These are phyloP conservation scores for Skeletonema marinoi DNA, from an alignment of 108 stramenopile species.

Conservation along the genomic window DNA sequence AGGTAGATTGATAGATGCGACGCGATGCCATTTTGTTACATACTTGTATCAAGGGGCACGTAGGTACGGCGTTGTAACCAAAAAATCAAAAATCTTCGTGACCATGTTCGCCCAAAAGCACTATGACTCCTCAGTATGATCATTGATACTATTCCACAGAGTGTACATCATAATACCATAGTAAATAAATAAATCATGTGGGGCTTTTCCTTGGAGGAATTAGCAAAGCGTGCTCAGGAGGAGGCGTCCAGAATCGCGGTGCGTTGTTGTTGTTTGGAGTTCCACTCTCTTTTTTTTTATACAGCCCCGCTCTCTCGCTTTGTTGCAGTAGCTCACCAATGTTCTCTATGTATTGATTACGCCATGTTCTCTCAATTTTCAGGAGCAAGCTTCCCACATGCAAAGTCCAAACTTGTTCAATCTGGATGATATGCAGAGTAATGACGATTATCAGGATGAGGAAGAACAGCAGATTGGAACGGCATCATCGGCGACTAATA, in stretches of 20 bases:
- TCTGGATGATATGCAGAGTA: background rate
- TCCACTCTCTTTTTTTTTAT: background rate
- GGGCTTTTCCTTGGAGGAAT: conserved; percentile 67
- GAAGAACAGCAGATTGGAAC: background rate
- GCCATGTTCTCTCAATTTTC: background rate
- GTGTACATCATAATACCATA: background rate
- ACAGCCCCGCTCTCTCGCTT: background rate
- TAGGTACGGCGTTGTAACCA: too few relatives aligned
- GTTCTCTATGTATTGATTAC: background rate
- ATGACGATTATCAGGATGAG: background rate
- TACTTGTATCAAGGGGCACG: too few relatives aligned
- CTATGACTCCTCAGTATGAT: background rate
- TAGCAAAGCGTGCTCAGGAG: conserved; percentile 76
- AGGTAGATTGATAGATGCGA: too few relatives aligned
- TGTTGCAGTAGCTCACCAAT: background rate
- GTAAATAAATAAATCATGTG: conserved; percentile 51
- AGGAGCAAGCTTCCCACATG: background rate
- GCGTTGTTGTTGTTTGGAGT: conserved; percentile 20
- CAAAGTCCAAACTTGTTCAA: background rate
- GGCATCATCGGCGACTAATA: background rate
- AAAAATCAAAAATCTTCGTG: too few relatives aligned
- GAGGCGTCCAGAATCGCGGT: conserved; percentile 62
- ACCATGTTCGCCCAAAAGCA: too few relatives aligned
- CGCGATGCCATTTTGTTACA: too few relatives aligned
- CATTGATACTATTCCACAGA: background rate